Conservation (phyloP, 2,329 filamentous ascomycete species). For the Amphichorda felina region DNA sequence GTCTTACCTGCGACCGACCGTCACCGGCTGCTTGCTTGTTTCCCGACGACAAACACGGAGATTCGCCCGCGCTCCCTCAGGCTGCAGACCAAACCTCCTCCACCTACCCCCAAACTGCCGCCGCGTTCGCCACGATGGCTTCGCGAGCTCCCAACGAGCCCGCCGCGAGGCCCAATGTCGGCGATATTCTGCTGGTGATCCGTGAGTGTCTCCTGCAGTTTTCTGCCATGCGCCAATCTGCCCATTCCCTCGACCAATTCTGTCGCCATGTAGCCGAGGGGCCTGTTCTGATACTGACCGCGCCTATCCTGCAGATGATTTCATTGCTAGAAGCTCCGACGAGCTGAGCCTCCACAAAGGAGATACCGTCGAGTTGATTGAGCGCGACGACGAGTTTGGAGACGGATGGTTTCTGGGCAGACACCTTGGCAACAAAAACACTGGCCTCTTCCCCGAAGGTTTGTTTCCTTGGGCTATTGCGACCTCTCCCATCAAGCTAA, state of each 20-base stretch:
- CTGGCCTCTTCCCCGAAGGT: slow-evolving; percentile 78
- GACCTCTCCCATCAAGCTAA: slow-evolving; percentile 9
- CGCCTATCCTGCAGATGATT: slow-evolving; percentile 56
- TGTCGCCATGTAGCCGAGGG: too few species aligned
- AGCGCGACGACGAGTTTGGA: slow-evolving; percentile 79
- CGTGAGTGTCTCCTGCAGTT: slow-evolving; percentile 36
- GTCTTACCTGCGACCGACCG: neutral
- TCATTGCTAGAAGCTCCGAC: slow-evolving; percentile 81
- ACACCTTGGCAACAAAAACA: slow-evolving; percentile 61
- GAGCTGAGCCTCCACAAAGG: slow-evolving; percentile 82
- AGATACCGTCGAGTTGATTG: slow-evolving; percentile 71
- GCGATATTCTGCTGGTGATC: slow-evolving; percentile 59
- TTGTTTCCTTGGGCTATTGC: slow-evolving; percentile 14
- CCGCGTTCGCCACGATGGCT: slow-evolving; percentile 24
- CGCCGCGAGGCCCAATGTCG: slow-evolving; percentile 41
- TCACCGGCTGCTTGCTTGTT: neutral
- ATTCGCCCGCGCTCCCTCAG: neutral
- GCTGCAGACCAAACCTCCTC: too few species aligned
- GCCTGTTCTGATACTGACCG: slow-evolving; percentile 3
- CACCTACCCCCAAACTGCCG: neutral
- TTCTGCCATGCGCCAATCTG: too few species aligned
- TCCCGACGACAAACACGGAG: neutral
- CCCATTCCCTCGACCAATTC: too few species aligned
- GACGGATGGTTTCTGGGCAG: slow-evolving; percentile 77
- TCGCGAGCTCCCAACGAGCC: slow-evolving; percentile 23